Percentiles rank a stretch among this genome's conserved stretches.
These are phyloP conservation scores for Sanghuangporus sanghuang DNA, from an alignment of 1,284 basidiomycete genomes.

Conservation along the genomic window DNA sequence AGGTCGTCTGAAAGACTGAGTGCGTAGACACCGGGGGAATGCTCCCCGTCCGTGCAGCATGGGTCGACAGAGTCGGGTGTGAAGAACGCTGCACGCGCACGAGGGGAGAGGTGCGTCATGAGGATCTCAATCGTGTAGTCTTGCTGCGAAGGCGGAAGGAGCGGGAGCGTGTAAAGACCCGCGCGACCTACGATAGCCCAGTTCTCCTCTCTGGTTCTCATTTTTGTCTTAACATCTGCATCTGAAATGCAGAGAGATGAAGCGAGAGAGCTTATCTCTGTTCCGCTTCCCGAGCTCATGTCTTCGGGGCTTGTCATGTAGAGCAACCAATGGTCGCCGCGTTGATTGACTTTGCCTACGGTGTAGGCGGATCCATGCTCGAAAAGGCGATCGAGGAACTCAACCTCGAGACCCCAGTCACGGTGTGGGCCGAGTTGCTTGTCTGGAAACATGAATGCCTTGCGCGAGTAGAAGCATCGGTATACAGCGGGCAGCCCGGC, in stretches of 20 bases:
- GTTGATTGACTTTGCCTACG: conserved; percentile 87
- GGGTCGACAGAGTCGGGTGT: conserved; percentile 36
- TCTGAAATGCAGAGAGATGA: conserved; percentile 7
- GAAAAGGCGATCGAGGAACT: conserved; percentile 89
- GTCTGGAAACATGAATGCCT: conserved; percentile 99
- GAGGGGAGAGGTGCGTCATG: conserved; percentile 89
- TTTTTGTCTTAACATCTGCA: conserved; percentile 9
- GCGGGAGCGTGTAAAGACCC: conserved; percentile 19
- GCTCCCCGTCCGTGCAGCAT: conserved; percentile 28
- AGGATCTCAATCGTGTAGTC: conserved; percentile 98
- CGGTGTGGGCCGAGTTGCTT: conserved; percentile 90
- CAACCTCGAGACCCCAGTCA: conserved; percentile 93
- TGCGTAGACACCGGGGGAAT: conserved; percentile 59
- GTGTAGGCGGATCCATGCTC: conserved; percentile 89
- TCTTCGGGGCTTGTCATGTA: conserved; percentile 76
- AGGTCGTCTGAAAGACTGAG: conserved; percentile 63
- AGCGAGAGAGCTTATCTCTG: conserved; percentile 20
- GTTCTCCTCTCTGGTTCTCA: conserved; percentile 10
- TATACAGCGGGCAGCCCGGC: conserved; percentile 75
- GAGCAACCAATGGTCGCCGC: conserved; percentile 95
- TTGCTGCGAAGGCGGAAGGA: conserved; percentile 28
- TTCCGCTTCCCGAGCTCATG: conserved; percentile 27
- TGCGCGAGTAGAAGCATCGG: conserved; percentile 96
- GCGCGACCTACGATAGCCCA: conserved; percentile 18
- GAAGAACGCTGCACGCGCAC: conserved; percentile 78